A percentile compares a stretch with the other conserved stretches of the same genome.
Evolutionary conservation across 1,284 basidiomycete species (phyloP).

Genomic region (Agaricales sp.): DNA sequence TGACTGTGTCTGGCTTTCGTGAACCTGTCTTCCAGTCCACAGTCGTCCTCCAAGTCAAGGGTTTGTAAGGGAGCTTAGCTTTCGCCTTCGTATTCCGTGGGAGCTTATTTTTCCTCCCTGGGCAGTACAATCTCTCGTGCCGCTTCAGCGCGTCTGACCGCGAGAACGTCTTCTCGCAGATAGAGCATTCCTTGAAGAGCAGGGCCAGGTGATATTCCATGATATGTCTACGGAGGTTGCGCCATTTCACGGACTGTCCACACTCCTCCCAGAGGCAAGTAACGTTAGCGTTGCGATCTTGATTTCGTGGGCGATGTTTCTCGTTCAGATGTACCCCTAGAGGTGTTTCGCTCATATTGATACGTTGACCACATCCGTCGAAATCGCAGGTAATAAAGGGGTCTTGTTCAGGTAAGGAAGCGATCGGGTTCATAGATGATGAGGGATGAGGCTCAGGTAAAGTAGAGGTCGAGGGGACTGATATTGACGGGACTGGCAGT

Average conservation of each 20-base stretch:
- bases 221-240: neutral
- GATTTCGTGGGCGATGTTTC: neutral
- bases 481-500: no score
- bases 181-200: neutral
- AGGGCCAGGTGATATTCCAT: neutral
- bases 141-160: neutral
- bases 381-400: neutral
- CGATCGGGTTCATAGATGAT: no score
- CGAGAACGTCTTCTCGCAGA: neutral
- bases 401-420: no score
- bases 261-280: neutral
- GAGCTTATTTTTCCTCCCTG: neutral
- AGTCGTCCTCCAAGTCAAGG: neutral
- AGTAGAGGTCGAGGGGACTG: no score
- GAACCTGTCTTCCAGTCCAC: neutral
- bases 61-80: neutral
- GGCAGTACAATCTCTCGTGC: neutral
- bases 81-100: neutral
- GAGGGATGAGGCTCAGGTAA: no score
- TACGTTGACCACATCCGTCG: neutral
- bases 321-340: neutral
- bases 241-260: neutral
- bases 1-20: neutral
- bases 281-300: neutral
- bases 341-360: neutral